phyloP scores from a whole-genome alignment of 2,329 filamentous ascomycete species.

The Alternaria tenuissima region DNA sequence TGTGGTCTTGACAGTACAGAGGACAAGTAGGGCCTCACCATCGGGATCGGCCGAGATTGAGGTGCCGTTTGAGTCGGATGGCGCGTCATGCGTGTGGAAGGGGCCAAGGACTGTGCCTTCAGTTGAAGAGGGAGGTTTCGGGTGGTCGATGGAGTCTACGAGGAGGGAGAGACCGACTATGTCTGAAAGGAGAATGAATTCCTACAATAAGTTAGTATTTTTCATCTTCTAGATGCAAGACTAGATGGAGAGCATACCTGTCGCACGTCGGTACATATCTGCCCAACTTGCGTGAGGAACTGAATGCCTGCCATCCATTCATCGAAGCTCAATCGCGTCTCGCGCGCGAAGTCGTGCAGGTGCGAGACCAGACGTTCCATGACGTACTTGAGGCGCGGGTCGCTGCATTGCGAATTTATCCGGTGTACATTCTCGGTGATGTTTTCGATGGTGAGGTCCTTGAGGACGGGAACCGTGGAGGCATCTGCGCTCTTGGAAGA shows the following conservation, averaged over 20 bases:
- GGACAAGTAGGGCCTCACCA: slow-evolving; percentile 73
- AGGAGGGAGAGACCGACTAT: slow-evolving; percentile 80
- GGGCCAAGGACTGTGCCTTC: slow-evolving; percentile 84
- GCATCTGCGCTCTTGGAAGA: slow-evolving; percentile 3
- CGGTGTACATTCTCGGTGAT: slow-evolving; percentile 78
- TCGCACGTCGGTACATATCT: slow-evolving; percentile 77
- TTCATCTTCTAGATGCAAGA: not conserved
- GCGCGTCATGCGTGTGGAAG: slow-evolving; percentile 83
- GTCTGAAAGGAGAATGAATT: slow-evolving; percentile 85
- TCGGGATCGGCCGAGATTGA: slow-evolving; percentile 72
- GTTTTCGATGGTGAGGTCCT: slow-evolving; percentile 79
- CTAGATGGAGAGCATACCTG: slow-evolving; percentile 60
- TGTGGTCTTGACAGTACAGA: slow-evolving; percentile 76
- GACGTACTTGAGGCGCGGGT: slow-evolving; percentile 74
- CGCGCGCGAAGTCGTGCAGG: slow-evolving; percentile 82
- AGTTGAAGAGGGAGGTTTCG: slow-evolving; percentile 73
- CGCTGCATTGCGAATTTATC: slow-evolving; percentile 75
- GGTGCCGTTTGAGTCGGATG: slow-evolving; percentile 63
- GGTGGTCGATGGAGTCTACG: slow-evolving; percentile 84
- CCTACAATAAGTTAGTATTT: slow-evolving; percentile 52
- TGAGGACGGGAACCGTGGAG: slow-evolving; percentile 42
- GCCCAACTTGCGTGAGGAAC: slow-evolving; percentile 75
- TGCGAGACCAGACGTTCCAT: slow-evolving; percentile 78
- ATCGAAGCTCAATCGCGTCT: slow-evolving; percentile 76
- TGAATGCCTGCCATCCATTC: slow-evolving; percentile 80